Base-by-base conservation (phyloP, 2,329 filamentous ascomycete species). In the Epichloe typhina region DNA sequence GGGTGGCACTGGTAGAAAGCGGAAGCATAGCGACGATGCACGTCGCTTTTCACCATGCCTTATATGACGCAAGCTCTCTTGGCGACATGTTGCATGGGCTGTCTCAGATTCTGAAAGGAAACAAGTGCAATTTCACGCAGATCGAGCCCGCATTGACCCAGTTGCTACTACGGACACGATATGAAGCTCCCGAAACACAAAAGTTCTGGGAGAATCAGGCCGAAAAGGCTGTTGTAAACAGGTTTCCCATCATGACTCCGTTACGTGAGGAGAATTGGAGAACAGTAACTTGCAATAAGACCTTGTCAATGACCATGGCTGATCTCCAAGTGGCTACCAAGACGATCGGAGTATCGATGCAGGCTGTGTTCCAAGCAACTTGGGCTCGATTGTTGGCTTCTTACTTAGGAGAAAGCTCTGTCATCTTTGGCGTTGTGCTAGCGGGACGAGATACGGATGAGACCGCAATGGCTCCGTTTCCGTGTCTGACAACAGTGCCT, bases 21-120 rank as follows among this genome's bases (percentile, higher is more conserved):
- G 50, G 59, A 0, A 47, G 54, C 0, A 43, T 49, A 1, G 37
- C 54, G 4, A 58, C 46, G 2, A 72, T 76, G 65, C 68, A 75
- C 45, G 55, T 81, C 4, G 62, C 70, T 1, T 72, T 88, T 3
- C 84, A 94, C 55, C 90, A 96, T 66, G 86, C 86, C 0, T 70
- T 96, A 0, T 96, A 94, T 57, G 90, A 96, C 68, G 90, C 88
- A 0, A 74, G 80, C 40, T 89, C 88, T 8, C 68, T 96, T 11
- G 71, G 77, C 3, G 60, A 72, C 0, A 73, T 96, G 1, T 66
- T 95, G 2, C 60, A 70, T 0, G 78, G 84, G 56, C 69, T 95
- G 12, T 55, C 59, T 0, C 46, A 45, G 1, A 36, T 62, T 6
- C 39, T 73, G 5, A 49, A 56, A 3, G 59, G 59, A 7, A 44